Evolutionary conservation across 2,329 filamentous ascomycete genomes (phyloP).

Genomic region (Amauroascus niger): DNA sequence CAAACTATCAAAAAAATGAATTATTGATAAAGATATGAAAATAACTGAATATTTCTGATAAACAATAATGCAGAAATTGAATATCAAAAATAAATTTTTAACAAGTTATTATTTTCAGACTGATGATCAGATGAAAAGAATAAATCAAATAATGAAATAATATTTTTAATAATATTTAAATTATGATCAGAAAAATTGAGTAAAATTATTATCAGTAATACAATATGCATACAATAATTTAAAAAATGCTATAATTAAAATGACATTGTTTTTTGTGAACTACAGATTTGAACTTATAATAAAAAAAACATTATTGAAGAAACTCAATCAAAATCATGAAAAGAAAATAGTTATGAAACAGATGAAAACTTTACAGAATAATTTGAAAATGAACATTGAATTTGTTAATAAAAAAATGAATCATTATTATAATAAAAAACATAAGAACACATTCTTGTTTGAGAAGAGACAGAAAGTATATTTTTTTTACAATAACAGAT

Average conservation of each 20-base stretch:
- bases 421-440: too few species aligned
- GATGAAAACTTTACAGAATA: too few species aligned
- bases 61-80: background rate
- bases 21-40: too few species aligned
- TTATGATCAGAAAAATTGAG: slow-evolving; percentile 8
- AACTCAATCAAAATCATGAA: background rate
- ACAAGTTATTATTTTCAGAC: slow-evolving; percentile 1
- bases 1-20: too few species aligned
- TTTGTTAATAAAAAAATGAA: too few species aligned
- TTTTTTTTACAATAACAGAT: slow-evolving; percentile 2
- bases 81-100: background rate
- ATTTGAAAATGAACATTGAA: too few species aligned
- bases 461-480: background rate
- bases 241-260: background rate
- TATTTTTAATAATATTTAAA: slow-evolving; percentile 10
- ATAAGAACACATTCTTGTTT: background rate
- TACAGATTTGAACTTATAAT: slow-evolving; percentile 1
- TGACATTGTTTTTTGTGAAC: slow-evolving; percentile 8
- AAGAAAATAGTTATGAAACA: background rate
- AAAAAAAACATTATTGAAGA: background rate
- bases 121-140: slow-evolving; percentile 3
- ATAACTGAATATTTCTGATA: too few species aligned
- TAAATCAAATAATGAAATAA: slow-evolving; percentile 11
- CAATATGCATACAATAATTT: slow-evolving; percentile 4
- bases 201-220: slow-evolving; percentile 3